phyloP scores from a whole-genome alignment of 164 flowering plant species.

The Warburgia ugandensis region DNA sequence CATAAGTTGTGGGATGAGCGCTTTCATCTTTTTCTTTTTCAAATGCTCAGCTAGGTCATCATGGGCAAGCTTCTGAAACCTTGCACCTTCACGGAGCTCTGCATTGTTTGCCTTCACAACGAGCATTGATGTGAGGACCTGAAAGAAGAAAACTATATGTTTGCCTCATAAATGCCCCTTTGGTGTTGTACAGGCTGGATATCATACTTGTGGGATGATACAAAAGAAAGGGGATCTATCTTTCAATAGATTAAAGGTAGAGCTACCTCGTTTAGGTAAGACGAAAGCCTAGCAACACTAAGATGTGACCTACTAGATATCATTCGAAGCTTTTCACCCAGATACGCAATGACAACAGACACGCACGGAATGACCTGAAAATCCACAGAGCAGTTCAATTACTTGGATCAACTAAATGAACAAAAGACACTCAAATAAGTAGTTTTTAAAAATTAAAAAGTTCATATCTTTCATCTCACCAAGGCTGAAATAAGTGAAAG shows the following conservation, averaged over 20 bases:
- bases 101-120: conserved; percentile 86
- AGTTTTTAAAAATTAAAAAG: neutral
- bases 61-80: conserved; percentile 66
- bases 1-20: conserved; percentile 70
- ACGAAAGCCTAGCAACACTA: conserved; percentile 61
- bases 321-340: conserved; percentile 68
- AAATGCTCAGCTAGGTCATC: conserved; percentile 42
- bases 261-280: conserved; percentile 86
- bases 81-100: conserved; percentile 53
- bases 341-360: conserved; percentile 49
- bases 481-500: conserved; percentile 59
- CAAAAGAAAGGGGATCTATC: neutral
- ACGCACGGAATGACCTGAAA: conserved; percentile 66
- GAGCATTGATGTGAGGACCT: conserved; percentile 83
- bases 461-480: conserved; percentile 30
- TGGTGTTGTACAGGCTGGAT: neutral
- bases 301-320: conserved; percentile 63
- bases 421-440: neutral
- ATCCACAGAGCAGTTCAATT: conserved; percentile 4
- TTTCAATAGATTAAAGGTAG: conserved; percentile 14
- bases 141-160: conserved; percentile 8
- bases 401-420: neutral
- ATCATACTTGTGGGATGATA: neutral
- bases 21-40: conserved; percentile 83
- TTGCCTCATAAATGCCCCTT: neutral